Base-by-base conservation (phyloP, 805 yeast genomes). In the Ogataea nitratoaversa region DNA sequence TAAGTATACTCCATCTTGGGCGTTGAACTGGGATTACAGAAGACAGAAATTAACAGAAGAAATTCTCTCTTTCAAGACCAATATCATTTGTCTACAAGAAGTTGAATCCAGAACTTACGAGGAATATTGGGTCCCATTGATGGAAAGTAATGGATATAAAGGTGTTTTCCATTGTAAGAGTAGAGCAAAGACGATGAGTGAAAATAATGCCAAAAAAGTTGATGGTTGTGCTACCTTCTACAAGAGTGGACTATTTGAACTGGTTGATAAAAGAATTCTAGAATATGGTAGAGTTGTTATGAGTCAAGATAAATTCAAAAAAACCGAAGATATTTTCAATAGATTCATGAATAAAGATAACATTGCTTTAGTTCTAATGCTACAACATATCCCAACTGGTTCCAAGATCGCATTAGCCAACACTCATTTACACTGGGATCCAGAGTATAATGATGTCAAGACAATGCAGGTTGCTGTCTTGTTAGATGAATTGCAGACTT, bases 361-460 rank as follows among this genome's bases (percentile, higher is more conserved):
- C 55, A 79, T 93, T 55, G 98, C 96, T 7, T 68, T 86, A 37
- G 76, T 88, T 36, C 68, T 84, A 13, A 76, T 81, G 41, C 74
- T 93, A 49, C 88, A 86, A 57, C 93, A 85, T 55, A 61, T 70
- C 25, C 74, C 73, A 40, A 77, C 90, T 5, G 88, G 90, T 14
- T 84, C 82, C 58, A 74, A 75, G 47, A 65, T 91, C 29, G 71
- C 86, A 50, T 70, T 88, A 28, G 89, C 85, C 3, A 91, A 89
- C 55, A 91, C 98, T 0, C 99, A 93, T 71, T 76, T 93, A 61
- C 97, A 91, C 62, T 93, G 99, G 98, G 97, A 93, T 68, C 99
- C 99, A 4, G 87, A 85, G 36, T 86, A 82, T 58, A 87, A 87
- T 59, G 99, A 93, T 65, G 99, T 93, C 41, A 93, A 93, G 63